Evolutionary conservation across 1,284 basidiomycete genomes (phyloP), one percentile per base, ranked within the genome.

Genomic region (Marasmius oreades): DNA sequence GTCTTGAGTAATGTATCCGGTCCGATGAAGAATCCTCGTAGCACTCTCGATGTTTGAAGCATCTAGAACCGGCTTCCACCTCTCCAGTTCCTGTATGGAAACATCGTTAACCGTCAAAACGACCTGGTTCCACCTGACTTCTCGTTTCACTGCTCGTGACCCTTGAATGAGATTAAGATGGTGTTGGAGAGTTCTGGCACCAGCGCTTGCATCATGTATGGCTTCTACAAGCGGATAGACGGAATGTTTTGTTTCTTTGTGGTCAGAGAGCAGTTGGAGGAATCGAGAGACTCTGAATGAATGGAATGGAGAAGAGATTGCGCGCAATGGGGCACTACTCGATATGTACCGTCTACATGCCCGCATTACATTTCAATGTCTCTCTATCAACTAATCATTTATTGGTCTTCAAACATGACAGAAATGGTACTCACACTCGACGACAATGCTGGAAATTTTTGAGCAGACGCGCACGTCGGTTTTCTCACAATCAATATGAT

Each of bases 41-140:
- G 77, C 74, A 14, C 56, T 53, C 11, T 68, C 64, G 11, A 81
- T 67, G 31, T 72, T 69, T 8, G 63, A 59, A 11, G 72, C 64
- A 43, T 62, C 59, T 24, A 79, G 56, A 26, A 72, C 59, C 12
- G 67, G 62, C 7, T 69, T 67, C 77, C 78, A 81, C 22, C 57
- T 61, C 2, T 63, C 36, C 63, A 69, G 78, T 24, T 78, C 71
- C 26, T 69, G 65, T 48, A 11, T 70, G 60, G 34, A 79, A 59
- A 1, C 64, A 16, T 8, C 20, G 47, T 31, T 33, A 11, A 11
- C 10, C 24, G 16, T 26, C 23, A 50, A 31, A 5, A 18, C 44
- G 5, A 12, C 44, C 11, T 23, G 3, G 44, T 23, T n/a, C 20
- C 44, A 24, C 20, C 22, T 23, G 11, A 20, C 11, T 24, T 11